Base-by-base conservation (phyloP, 1,139 yeast species). In the Petasospora rhodanensis region DNA sequence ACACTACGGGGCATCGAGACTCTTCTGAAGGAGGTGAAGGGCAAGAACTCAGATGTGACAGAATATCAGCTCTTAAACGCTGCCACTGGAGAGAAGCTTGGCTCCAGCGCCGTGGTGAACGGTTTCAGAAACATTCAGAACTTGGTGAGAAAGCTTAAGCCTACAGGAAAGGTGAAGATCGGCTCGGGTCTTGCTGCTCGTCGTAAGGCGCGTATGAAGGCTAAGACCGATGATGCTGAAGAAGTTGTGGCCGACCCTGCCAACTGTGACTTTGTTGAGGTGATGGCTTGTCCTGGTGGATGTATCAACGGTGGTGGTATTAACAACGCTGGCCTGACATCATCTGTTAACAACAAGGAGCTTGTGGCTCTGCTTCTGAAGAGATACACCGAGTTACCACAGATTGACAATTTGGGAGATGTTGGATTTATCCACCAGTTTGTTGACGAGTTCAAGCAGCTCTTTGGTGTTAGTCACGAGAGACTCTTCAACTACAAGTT, bases 201-300 rank as follows among this genome's bases (percentile, higher is more conserved):
- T 26, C 57, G 64, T 32, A 51, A 49, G 18, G 56, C 56, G 7
- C 44, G 59, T 22, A 46, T 43, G 34, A 53, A 28, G 8, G 26
- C 14, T 6, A 28, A 31, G 4, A 11, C 22, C 4, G 19, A 9
- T 16, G 34, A 18, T 5, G 14, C 28, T 1, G 35, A 15, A 17
- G 28, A 17, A 2, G 13, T n/a, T 1, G n/a, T n/a, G n/a, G 76
- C 78, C 0, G 91, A 83, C 44, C 80, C 91, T 1, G 59, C 73
- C 14, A 68, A 65, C 28, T 80, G 85, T 49, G 94, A 86, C 45
- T 85, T 83, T 50, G 86, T 91, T 5, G 98, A 91, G 51, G 83
- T 91, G 22, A 89, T 87, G 96, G 98, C 98, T 1, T 91, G 98
- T 56, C 98, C 98, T 4, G 86, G 85, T 23, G 99, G 98, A 1